Conservation (phyloP, 2,329 filamentous ascomycete species). For the Pseudogymnoascus sp. region DNA sequence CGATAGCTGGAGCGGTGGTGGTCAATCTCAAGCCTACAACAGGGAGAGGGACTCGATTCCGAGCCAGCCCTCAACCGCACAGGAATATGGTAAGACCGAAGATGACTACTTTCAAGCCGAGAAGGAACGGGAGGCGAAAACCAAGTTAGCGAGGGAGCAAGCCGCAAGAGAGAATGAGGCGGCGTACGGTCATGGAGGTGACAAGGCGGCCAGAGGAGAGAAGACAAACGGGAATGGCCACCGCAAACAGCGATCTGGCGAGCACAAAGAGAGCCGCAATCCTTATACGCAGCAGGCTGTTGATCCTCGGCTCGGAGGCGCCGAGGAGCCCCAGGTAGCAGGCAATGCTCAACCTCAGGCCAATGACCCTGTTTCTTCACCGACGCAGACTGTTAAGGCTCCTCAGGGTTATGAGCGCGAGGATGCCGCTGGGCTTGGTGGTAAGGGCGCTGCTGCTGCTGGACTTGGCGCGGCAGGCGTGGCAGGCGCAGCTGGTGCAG, state of each 20-base stretch:
- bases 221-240: background rate
- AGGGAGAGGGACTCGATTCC: background rate
- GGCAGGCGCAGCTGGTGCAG: background rate
- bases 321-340: conserved; percentile 12
- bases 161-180: background rate
- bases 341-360: conserved; percentile 18
- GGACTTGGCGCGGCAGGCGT: background rate
- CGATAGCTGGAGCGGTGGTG: too few relatives aligned
- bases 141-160: background rate
- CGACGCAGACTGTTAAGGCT: background rate
- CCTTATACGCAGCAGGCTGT: background rate
- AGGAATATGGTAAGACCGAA: background rate
- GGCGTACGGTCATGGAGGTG: background rate
- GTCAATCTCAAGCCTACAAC: background rate
- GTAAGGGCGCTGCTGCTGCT: background rate
- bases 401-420: background rate
- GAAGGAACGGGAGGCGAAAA: background rate
- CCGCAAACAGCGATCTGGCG: background rate
- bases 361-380: background rate
- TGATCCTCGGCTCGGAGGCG: conserved; percentile 5
- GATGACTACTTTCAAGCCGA: background rate
- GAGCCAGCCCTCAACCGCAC: background rate
- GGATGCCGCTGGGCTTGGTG: background rate
- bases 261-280: background rate
- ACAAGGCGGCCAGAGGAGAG: background rate